phyloP scores from a whole-genome alignment of 2,329 filamentous ascomycete species.

The Phialophora chinensis region DNA sequence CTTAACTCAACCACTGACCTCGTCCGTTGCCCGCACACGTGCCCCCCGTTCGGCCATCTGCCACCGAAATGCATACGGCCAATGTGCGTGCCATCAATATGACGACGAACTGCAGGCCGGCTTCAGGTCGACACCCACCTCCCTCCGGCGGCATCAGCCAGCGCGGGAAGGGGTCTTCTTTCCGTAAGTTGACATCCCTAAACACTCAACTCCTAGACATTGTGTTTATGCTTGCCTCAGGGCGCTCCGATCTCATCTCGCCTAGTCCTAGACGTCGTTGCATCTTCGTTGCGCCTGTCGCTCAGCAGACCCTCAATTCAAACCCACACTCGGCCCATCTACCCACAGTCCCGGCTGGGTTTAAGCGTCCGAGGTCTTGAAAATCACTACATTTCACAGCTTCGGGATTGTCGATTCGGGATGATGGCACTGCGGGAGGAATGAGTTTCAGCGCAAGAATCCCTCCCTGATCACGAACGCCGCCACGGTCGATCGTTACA shows the following conservation, averaged over 20 bases:
- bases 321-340: slow-evolving; percentile 1
- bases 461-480: slow-evolving; percentile 1
- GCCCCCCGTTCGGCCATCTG: slow-evolving; percentile 8
- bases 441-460: slow-evolving; percentile 10
- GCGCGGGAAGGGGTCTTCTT: not conserved
- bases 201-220: not conserved
- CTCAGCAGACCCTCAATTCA: not conserved
- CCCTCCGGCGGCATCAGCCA: slow-evolving; percentile 19
- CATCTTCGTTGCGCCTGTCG: not conserved
- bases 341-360: slow-evolving; percentile 2
- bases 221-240: not conserved
- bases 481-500: not conserved
- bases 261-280: not conserved
- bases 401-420: not conserved
- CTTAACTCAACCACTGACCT: slow-evolving; percentile 9
- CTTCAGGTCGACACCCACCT: slow-evolving; percentile 10
- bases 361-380: not conserved
- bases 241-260: not conserved
- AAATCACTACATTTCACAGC: slow-evolving; percentile 5
- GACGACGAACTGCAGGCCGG: slow-evolving; percentile 16
- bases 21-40: not conserved
- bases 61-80: slow-evolving; percentile 23
- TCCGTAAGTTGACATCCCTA: not conserved
- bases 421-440: slow-evolving; percentile 14
- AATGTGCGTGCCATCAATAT: slow-evolving; percentile 10